Percentiles rank a stretch among this genome's conserved stretches.
Conservation (phyloP, 2,329 filamentous ascomycete genomes). For the Exophiala bonariae region DNA sequence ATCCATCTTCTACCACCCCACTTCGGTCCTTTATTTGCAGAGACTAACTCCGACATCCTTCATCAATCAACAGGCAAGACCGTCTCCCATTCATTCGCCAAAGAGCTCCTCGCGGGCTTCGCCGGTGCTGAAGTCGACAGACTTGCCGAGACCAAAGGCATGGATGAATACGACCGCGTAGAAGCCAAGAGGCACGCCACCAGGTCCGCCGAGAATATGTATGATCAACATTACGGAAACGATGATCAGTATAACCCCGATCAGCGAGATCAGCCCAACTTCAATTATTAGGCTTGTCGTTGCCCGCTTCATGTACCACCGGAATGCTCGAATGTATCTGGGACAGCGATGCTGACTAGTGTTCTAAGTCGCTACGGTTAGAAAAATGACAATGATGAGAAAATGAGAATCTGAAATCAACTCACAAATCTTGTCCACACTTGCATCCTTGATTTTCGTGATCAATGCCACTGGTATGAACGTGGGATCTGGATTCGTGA, state of each 20-base stretch:
- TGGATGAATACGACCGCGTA: slow-evolving; percentile 59
- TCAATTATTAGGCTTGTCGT: slow-evolving; percentile 33
- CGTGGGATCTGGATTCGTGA: too few relatives aligned
- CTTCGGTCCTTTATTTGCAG: too few relatives aligned
- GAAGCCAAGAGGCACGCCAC: slow-evolving; percentile 60
- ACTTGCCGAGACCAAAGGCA: slow-evolving; percentile 70
- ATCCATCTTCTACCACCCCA: too few relatives aligned
- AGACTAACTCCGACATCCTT: not conserved
- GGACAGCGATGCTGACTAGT: too few relatives aligned
- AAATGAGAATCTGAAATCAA: too few relatives aligned
- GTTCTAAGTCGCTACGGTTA: too few relatives aligned
- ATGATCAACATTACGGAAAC: slow-evolving; percentile 61
- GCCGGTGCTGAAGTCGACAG: slow-evolving; percentile 76
- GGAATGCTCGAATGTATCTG: too few relatives aligned
- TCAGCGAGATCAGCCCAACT: slow-evolving; percentile 35
- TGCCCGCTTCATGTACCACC: too few relatives aligned
- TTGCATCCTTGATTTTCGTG: too few relatives aligned
- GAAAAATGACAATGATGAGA: too few relatives aligned
- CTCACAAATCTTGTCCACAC: too few relatives aligned
- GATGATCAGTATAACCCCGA: slow-evolving; percentile 56
- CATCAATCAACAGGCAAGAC: slow-evolving; percentile 56
- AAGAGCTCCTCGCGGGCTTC: slow-evolving; percentile 71
- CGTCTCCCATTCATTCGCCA: slow-evolving; percentile 72
- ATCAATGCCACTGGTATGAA: too few relatives aligned
- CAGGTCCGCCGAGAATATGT: slow-evolving; percentile 59